Evolutionary conservation across 768 basidiomycete genomes (phyloP).

Genomic region (Rhodocollybia butyracea): DNA sequence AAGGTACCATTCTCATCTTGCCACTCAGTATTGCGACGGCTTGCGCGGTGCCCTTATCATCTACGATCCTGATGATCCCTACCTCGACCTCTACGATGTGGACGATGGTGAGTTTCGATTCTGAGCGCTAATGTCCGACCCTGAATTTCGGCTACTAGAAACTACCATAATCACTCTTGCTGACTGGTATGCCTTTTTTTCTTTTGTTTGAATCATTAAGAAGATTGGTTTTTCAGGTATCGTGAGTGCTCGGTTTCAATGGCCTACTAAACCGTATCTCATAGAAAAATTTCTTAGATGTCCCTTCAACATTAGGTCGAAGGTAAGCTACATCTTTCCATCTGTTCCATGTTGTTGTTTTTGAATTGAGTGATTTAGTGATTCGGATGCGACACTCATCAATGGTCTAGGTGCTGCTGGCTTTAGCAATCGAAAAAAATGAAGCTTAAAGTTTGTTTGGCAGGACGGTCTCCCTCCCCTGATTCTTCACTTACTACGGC

Average conservation of each 20-base stretch:
- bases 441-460: no score
- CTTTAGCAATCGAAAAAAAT: neutral
- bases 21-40: constrained; percentile 33
- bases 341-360: neutral
- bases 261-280: neutral
- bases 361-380: constrained; percentile 6
- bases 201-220: constrained; percentile 8
- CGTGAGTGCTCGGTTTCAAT: neutral
- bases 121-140: constrained; percentile 1
- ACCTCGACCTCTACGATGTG: constrained; percentile 36
- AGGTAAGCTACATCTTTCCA: neutral
- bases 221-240: constrained; percentile 2
- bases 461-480: neutral
- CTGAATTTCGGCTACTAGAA: constrained; percentile 20
- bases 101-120: constrained; percentile 34
- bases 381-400: constrained; percentile 29
- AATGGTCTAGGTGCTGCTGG: constrained; percentile 13
- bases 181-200: constrained; percentile 34
- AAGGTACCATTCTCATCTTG: constrained; percentile 22
- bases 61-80: constrained; percentile 45
- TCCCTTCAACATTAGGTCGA: neutral
- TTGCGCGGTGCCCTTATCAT: constrained; percentile 39
- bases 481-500: neutral
- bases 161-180: constrained; percentile 39
- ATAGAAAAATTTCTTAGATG: neutral